phyloP scores from a whole-genome alignment of 192 early-diverging fungal species.

The Coemansia sp. region DNA sequence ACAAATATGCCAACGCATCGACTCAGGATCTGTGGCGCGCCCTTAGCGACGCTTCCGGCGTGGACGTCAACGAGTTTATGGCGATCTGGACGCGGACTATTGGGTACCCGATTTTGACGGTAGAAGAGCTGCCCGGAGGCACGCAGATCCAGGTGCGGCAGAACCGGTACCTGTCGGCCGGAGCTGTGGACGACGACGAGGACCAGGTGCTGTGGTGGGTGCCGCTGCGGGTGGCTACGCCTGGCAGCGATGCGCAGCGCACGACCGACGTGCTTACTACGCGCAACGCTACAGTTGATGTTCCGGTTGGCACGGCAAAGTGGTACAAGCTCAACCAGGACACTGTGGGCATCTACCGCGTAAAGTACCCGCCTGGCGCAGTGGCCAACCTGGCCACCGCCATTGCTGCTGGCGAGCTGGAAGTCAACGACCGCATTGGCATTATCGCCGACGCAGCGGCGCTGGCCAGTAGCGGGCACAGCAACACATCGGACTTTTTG shows the following conservation, averaged over 20 bases:
- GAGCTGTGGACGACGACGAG: conserved; percentile 59
- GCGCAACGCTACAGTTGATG: conserved; percentile 32
- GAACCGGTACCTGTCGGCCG: conserved; percentile 67
- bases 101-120: conserved; percentile 68
- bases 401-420: conserved; percentile 58
- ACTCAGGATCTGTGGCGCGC: conserved; percentile 77
- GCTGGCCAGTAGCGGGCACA: conserved; percentile 75
- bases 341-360: conserved; percentile 83
- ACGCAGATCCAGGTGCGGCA: conserved; percentile 58
- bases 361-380: conserved; percentile 64
- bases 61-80: conserved; percentile 71
- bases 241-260: conserved; percentile 45
- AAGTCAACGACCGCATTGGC: conserved; percentile 78
- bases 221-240: conserved; percentile 53
- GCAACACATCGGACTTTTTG: conserved; percentile 70
- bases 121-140: conserved; percentile 57
- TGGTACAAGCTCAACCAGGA: conserved; percentile 86
- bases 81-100: conserved; percentile 66
- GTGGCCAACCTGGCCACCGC: conserved; percentile 57
- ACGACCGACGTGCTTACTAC: conserved; percentile 29
- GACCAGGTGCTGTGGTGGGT: conserved; percentile 66
- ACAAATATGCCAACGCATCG: conserved; percentile 69
- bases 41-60: conserved; percentile 60
- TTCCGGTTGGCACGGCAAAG: conserved; percentile 39
- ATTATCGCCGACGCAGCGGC: conserved; percentile 81